Evolutionary conservation across 768 basidiomycete genomes (phyloP), one percentile per base, ranked within the genome.

Genomic region (Macrolepiota albuminosa): DNA sequence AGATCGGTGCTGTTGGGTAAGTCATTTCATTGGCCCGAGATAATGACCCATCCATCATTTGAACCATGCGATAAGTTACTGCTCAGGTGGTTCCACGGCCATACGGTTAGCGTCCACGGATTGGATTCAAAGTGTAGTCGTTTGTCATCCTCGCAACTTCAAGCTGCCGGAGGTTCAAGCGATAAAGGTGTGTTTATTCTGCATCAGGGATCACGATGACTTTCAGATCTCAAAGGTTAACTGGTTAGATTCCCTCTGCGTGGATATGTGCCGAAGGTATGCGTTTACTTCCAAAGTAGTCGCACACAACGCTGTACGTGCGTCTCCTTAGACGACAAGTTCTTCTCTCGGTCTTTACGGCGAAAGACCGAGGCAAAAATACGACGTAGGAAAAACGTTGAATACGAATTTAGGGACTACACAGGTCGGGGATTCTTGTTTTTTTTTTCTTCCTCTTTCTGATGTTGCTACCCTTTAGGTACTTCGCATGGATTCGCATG

Each of bases 401-500:
- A 80, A 7, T 80, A 78, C 54, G 80, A 81, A 66, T 76, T 82
- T 62, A 73, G 70, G 55, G 70, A 70, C 6, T 81, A 79, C 58
- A 75, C 75, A 73, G 79, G 81, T 79, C 21, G 29, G 67, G 1
- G 9, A 21, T 49, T 24, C 31, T 26, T 7, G 21, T 9, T 26
- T 45, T 11, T 40, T 29, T 4, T 14, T 3, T 34, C 24, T 3
- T 34, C 24, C 43, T 39, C 33, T 49, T 33, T 18, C 21, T 42
- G 40, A 45, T 50, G 31, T 24, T 52, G 7, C 59, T 31, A 2
- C 11, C n/a, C 6, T 14, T 18, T 61, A 80, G 78, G 76, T 8
- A 80, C 78, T 7, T 66, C 73, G 4, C 81, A 82, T 60, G 80
- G 81, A 8, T 82, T 81, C 59, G 78, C 75, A 26, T 70, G 72